A percentile compares a stretch with the other conserved stretches of the same genome.
phyloP scores from a whole-genome alignment of 1,139 yeast species.

The Yamadazyma oceani region DNA sequence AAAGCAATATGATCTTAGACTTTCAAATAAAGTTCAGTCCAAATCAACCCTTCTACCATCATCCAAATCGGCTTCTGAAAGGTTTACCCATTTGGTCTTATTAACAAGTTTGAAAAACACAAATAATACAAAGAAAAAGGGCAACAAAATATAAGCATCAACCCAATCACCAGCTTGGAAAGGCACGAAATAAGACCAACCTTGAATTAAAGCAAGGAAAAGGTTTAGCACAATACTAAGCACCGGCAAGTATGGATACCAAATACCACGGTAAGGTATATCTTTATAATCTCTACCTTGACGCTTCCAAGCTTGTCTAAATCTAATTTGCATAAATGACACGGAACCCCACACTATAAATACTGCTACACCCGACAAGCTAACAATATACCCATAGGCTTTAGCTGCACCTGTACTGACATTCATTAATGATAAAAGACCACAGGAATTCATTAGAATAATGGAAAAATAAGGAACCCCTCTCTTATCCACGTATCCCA shows the following conservation, averaged over 20 bases:
- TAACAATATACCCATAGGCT: slow-evolving; percentile 55
- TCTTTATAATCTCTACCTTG: slow-evolving; percentile 46
- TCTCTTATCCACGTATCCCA: slow-evolving; percentile 40
- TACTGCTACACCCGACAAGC: slow-evolving; percentile 55
- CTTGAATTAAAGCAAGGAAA: slow-evolving; percentile 62
- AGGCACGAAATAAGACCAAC: slow-evolving; percentile 67
- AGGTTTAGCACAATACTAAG: slow-evolving; percentile 51
- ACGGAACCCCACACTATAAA: slow-evolving; percentile 60
- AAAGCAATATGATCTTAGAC: too few relatives aligned
- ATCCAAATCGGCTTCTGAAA: slow-evolving; percentile 47
- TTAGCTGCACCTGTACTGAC: slow-evolving; percentile 52
- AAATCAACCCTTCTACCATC: slow-evolving; percentile 39
- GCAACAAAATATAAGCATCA: slow-evolving; percentile 64
- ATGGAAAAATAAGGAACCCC: slow-evolving; percentile 56
- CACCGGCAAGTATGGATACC: slow-evolving; percentile 54
- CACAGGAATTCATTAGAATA: slow-evolving; percentile 47
- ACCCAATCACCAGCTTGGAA: slow-evolving; percentile 61
- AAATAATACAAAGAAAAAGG: slow-evolving; percentile 47
- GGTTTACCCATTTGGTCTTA: slow-evolving; percentile 44
- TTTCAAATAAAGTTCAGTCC: slow-evolving; percentile 16
- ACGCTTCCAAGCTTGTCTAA: slow-evolving; percentile 48
- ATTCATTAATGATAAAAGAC: slow-evolving; percentile 52
- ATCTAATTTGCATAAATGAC: slow-evolving; percentile 49
- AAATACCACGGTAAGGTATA: slow-evolving; percentile 53
- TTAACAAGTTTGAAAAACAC: slow-evolving; percentile 35